phyloP scores from a whole-genome alignment of 306 rosid genomes.

The Quercus wislizeni region DNA sequence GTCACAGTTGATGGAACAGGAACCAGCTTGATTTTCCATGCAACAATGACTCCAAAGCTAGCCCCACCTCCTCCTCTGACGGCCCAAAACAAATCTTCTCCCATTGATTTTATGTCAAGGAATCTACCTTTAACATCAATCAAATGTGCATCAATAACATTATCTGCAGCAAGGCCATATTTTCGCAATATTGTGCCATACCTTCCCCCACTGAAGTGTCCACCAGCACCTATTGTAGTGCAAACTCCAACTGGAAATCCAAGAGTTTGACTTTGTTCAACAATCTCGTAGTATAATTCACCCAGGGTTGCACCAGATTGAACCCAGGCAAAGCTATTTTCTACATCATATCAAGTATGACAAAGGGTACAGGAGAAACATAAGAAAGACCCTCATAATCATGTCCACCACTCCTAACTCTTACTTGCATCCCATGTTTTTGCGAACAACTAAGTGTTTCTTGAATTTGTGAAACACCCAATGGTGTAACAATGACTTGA shows the following conservation, averaged over 20 bases:
- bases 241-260: slow-evolving; percentile 22
- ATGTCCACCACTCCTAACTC: slow-evolving; percentile 25
- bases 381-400: slow-evolving; percentile 28
- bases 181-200: slow-evolving; percentile 16
- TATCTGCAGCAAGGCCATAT: slow-evolving; percentile 5
- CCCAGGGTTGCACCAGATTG: slow-evolving; percentile 13
- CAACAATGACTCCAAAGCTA: slow-evolving; percentile 13
- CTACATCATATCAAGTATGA: neutral
- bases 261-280: slow-evolving; percentile 1
- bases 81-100: slow-evolving; percentile 27
- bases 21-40: slow-evolving; percentile 19
- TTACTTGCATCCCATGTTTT: neutral
- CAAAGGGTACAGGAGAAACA: slow-evolving; percentile 9
- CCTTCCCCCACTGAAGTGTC: slow-evolving; percentile 14
- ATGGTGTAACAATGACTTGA: no score
- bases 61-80: slow-evolving; percentile 26
- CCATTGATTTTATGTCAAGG: slow-evolving; percentile 21
- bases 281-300: slow-evolving; percentile 12
- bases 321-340: slow-evolving; percentile 7
- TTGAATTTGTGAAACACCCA: no score
- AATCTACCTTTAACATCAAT: slow-evolving; percentile 7
- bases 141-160: slow-evolving; percentile 3
- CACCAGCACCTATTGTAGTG: slow-evolving; percentile 1
- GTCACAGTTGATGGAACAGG: slow-evolving; percentile 22
- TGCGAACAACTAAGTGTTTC: no score